Conservation (phyloP, 805 yeast genomes). For the Yueomyces sp. region DNA sequence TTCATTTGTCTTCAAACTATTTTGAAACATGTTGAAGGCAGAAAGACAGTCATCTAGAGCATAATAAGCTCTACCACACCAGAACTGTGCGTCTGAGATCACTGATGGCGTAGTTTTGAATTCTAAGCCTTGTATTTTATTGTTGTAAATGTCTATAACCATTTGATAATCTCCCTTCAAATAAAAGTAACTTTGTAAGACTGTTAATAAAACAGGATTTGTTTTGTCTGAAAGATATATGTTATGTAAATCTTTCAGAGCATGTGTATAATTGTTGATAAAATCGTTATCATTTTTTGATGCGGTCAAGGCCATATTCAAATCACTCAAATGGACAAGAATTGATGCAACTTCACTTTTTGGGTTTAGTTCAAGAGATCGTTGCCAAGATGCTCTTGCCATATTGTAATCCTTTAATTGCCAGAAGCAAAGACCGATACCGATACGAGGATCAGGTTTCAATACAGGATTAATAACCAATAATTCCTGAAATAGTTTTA, state of each 20-base stretch:
- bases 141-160: constrained; percentile 45
- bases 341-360: constrained; percentile 46
- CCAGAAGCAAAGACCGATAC: constrained; percentile 93
- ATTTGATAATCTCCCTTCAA: constrained; percentile 47
- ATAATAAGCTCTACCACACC: constrained; percentile 77
- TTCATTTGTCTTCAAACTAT: constrained; percentile 53
- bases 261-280: constrained; percentile 39
- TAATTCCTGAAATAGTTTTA: constrained; percentile 74
- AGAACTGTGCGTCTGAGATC: constrained; percentile 54
- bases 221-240: constrained; percentile 30
- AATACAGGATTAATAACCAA: constrained; percentile 62
- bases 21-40: constrained; percentile 62
- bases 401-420: constrained; percentile 60
- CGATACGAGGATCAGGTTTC: constrained; percentile 87
- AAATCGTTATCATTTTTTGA: constrained; percentile 40
- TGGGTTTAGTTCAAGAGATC: constrained; percentile 58
- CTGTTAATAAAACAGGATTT: constrained; percentile 50
- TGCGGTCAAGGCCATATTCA: constrained; percentile 49
- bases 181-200: constrained; percentile 59
- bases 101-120: constrained; percentile 26
- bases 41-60: constrained; percentile 44
- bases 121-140: constrained; percentile 28
- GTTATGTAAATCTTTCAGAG: constrained; percentile 34
- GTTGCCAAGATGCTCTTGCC: constrained; percentile 74
- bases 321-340: constrained; percentile 51